phyloP scores from a whole-genome alignment of 78 protist species.

The Dictyostelium brefeldianum region DNA sequence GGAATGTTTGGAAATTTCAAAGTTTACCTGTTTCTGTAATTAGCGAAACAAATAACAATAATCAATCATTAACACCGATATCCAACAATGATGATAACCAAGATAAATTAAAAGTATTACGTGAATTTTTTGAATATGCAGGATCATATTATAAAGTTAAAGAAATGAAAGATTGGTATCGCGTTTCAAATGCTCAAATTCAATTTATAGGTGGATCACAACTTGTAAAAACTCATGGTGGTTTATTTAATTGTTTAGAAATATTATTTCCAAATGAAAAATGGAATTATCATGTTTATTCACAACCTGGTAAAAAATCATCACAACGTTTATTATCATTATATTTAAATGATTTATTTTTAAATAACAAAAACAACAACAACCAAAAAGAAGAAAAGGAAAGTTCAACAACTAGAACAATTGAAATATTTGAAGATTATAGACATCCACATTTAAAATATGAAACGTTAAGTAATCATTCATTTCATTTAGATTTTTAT shows the following conservation, averaged over 20 bases:
- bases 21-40: neutral
- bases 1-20: constrained; percentile 39
- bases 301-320: constrained; percentile 59
- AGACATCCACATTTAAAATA: constrained; percentile 9
- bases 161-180: constrained; percentile 30
- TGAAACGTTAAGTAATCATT: neutral
- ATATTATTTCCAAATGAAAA: constrained; percentile 15
- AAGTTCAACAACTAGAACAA: neutral
- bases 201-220: constrained; percentile 57
- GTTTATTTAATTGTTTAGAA: constrained; percentile 5
- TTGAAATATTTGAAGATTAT: constrained; percentile 32
- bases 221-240: constrained; percentile 49
- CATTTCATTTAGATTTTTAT: constrained; percentile 59
- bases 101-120: neutral
- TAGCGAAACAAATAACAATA: neutral
- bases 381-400: neutral
- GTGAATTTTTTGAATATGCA: constrained; percentile 29
- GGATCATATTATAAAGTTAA: constrained; percentile 11
- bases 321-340: constrained; percentile 42
- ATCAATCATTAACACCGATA: neutral
- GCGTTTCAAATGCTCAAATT: constrained; percentile 43
- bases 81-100: neutral
- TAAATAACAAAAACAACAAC: neutral
- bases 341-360: constrained; percentile 13
- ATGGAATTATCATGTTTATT: constrained; percentile 18